Evolutionary conservation across 305 asterid species (phyloP).

Genomic region (Stenogyne calaminthoides): DNA sequence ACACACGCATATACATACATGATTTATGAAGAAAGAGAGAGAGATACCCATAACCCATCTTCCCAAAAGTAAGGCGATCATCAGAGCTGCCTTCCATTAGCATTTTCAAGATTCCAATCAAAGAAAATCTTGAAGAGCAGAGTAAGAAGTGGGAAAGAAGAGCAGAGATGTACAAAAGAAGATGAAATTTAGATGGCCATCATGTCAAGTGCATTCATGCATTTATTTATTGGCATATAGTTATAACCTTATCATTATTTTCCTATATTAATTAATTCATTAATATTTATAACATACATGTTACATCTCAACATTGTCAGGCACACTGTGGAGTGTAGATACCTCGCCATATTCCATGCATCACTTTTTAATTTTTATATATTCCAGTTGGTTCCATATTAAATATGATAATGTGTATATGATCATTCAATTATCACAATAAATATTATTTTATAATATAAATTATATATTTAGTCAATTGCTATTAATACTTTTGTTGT

Average conservation of each 20-base stretch:
- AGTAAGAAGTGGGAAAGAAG: slow-evolving; percentile 21
- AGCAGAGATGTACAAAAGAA: slow-evolving; percentile 24
- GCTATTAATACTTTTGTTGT: no score
- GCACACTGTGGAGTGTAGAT: no score
- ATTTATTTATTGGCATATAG: slow-evolving; percentile 27
- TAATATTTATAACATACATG: no score
- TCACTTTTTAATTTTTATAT: no score
- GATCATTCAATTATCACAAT: no score
- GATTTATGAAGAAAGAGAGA: slow-evolving; percentile 4
- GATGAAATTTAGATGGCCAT: slow-evolving; percentile 31
- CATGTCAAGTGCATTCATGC: slow-evolving; percentile 33
- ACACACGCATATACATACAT: not conserved
- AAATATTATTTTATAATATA: no score
- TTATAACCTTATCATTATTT: not conserved
- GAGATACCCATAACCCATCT: slow-evolving; percentile 95
- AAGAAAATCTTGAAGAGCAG: not conserved
- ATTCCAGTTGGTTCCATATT: no score
- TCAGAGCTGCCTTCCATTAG: slow-evolving; percentile 69
- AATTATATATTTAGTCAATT: no score
- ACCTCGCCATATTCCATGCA: no score
- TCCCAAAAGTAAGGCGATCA: slow-evolving; percentile 93
- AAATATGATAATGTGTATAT: no score
- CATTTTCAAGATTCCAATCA: no score
- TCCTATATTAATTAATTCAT: not conserved
- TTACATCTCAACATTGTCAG: no score